phyloP scores from a whole-genome alignment of 495 filamentous ascomycete species.

The Penicillium herquei region DNA sequence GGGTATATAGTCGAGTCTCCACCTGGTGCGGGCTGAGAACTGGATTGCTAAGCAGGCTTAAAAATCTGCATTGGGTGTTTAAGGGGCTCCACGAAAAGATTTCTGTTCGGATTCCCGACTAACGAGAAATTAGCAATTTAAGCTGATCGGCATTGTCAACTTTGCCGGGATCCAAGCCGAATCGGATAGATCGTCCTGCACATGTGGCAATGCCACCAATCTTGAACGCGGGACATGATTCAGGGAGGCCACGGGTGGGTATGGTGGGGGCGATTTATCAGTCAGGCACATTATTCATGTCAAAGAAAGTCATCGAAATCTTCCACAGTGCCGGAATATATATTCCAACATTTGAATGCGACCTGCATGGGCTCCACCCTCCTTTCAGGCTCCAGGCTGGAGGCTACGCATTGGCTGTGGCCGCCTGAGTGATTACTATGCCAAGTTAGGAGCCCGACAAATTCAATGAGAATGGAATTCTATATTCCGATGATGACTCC shows the following conservation, averaged over 20 bases:
- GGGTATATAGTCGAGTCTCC: not conserved
- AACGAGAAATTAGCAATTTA: not conserved
- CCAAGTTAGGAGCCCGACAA: not conserved
- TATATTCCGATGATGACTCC: constrained; percentile 12
- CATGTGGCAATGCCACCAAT: not conserved
- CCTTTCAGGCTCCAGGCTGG: not conserved
- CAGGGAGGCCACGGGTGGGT: not conserved
- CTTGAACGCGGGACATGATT: not conserved
- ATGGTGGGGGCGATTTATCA: not conserved
- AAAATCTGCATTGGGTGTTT: not conserved
- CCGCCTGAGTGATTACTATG: not conserved
- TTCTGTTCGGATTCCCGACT: not conserved
- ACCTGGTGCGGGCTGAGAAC: not conserved
- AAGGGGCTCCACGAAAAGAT: too few species aligned
- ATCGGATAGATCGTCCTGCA: too few species aligned
- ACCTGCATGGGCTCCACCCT: not conserved
- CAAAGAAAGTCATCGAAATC: not conserved
- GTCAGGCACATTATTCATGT: not conserved
- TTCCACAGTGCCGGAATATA: constrained; percentile 9
- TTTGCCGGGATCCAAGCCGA: too few species aligned
- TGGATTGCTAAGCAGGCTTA: not conserved
- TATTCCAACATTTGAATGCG: constrained; percentile 2
- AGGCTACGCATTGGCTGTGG: too few species aligned
- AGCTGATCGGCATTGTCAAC: not conserved
- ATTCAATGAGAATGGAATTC: constrained; percentile 8